phyloP scores from a whole-genome alignment of 2,329 filamentous ascomycete species.

The Chlorencoelia australis region DNA sequence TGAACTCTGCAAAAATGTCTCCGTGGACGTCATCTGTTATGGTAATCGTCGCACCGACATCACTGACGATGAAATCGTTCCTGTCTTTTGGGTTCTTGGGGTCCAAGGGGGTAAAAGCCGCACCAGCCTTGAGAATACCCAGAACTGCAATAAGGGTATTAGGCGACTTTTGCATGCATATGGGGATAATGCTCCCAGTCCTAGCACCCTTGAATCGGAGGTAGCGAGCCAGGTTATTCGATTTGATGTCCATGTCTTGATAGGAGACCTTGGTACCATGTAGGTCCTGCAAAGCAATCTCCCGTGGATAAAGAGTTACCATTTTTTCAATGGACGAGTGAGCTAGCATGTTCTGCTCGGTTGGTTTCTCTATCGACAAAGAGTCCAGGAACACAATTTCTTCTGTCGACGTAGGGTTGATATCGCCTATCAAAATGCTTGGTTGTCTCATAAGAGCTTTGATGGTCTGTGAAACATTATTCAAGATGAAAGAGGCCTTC shows the following conservation, averaged over 20 bases:
- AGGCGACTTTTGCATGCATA: conserved; percentile 19
- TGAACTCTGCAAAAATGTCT: neutral
- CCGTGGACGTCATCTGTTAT: neutral
- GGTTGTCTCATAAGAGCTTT: too few species aligned
- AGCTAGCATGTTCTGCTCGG: neutral
- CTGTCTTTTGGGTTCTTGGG: conserved; percentile 16
- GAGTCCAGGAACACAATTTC: too few species aligned
- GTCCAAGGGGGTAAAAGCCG: conserved; percentile 28
- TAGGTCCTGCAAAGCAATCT: neutral
- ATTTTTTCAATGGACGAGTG: neutral
- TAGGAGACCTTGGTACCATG: neutral
- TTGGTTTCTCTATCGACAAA: too few species aligned
- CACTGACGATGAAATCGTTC: conserved; percentile 1
- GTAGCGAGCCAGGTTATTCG: neutral
- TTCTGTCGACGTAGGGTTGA: too few species aligned
- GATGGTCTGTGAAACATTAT: neutral
- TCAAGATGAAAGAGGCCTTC: neutral
- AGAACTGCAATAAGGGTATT: conserved; percentile 24
- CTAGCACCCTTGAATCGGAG: neutral
- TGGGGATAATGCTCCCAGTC: neutral
- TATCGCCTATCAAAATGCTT: too few species aligned
- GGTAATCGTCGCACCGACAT: neutral
- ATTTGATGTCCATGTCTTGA: neutral
- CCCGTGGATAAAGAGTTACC: neutral
- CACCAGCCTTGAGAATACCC: conserved; percentile 28